A percentile compares a stretch with the other conserved stretches of the same genome.
Conservation (phyloP, 441 rosid genomes). For the Melastoma candidum region DNA sequence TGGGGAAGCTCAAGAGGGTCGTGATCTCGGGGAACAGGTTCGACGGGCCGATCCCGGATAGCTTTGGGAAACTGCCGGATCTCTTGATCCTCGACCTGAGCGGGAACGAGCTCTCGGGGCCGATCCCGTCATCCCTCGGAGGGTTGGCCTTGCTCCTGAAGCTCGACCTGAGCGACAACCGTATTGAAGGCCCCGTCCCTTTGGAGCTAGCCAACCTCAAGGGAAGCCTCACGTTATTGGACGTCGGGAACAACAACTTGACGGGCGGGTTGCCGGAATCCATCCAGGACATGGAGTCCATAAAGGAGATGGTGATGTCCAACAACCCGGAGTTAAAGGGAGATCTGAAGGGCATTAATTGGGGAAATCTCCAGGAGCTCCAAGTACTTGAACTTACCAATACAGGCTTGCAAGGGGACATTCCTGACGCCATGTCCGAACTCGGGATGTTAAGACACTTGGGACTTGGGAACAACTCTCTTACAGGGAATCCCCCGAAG, state of each 20-base stretch:
- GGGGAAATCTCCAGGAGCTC: conserved; percentile 19
- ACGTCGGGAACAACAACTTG: conserved; percentile 23
- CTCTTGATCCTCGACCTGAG: conserved; percentile 27
- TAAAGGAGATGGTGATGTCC: conserved; percentile 21
- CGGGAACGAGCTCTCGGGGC: conserved; percentile 24
- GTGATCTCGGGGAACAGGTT: conserved; percentile 22
- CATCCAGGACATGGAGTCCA: conserved; percentile 21
- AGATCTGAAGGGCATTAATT: conserved; percentile 14
- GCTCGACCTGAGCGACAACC: conserved; percentile 28
- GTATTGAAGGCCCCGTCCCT: conserved; percentile 17
- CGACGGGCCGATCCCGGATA: conserved; percentile 16
- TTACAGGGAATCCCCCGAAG: conserved; percentile 16
- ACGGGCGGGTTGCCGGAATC: conserved; percentile 18
- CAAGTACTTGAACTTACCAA: conserved; percentile 21
- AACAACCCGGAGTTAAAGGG: conserved; percentile 20
- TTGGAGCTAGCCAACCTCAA: conserved; percentile 12
- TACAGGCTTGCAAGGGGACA: conserved; percentile 17
- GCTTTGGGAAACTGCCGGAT: conserved; percentile 17
- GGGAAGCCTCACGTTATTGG: conserved; percentile 21
- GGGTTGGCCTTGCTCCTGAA: conserved; percentile 22
- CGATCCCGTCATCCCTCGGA: conserved; percentile 20
- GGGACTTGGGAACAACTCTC: conserved; percentile 22
- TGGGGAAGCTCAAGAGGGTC: conserved; percentile 16
- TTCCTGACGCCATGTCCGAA: conserved; percentile 19
- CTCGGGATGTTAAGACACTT: conserved; percentile 19